Conservation (phyloP, 2,329 filamentous ascomycete species). For the Kalaharituber pfeilii region DNA sequence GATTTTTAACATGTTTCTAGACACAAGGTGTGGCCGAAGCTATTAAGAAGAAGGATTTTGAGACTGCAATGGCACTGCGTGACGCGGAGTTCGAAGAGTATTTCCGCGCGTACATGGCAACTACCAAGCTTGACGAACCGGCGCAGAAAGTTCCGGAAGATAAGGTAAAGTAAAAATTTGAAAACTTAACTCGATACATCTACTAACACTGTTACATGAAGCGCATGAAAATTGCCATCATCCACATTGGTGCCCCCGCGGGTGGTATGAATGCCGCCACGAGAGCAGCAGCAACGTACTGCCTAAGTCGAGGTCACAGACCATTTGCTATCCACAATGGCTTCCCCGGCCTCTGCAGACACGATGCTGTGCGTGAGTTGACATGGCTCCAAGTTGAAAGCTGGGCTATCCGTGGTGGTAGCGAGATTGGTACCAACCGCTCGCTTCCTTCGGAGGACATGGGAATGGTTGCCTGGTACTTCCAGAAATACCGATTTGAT, state of each 20-base stretch:
- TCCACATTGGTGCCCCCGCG: constrained; percentile 90
- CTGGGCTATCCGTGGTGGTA: constrained; percentile 93
- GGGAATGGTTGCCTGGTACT: constrained; percentile 61
- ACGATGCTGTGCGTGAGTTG: constrained; percentile 77
- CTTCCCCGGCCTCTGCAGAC: constrained; percentile 80
- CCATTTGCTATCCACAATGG: constrained; percentile 90
- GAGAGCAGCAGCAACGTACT: constrained; percentile 37
- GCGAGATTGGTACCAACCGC: constrained; percentile 94
- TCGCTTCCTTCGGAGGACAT: constrained; percentile 79
- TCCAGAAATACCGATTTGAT: constrained; percentile 76
- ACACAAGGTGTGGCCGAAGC: constrained; percentile 71
- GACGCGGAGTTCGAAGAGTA: constrained; percentile 91
- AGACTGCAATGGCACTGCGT: constrained; percentile 67
- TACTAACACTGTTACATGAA: too few species aligned
- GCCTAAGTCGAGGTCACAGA: constrained; percentile 49
- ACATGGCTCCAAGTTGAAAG: constrained; percentile 85
- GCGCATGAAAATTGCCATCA: constrained; percentile 85
- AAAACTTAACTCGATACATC: not conserved
- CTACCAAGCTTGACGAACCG: constrained; percentile 63
- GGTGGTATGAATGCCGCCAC: constrained; percentile 98
- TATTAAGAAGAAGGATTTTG: constrained; percentile 73
- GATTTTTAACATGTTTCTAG: constrained; percentile 30
- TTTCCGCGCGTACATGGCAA: constrained; percentile 77
- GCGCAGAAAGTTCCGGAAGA: constrained; percentile 47
- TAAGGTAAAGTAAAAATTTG: constrained; percentile 38